These are phyloP conservation scores for Fraxinus americana DNA, from an alignment of 257 asterid genomes.

Conservation along the genomic window DNA sequence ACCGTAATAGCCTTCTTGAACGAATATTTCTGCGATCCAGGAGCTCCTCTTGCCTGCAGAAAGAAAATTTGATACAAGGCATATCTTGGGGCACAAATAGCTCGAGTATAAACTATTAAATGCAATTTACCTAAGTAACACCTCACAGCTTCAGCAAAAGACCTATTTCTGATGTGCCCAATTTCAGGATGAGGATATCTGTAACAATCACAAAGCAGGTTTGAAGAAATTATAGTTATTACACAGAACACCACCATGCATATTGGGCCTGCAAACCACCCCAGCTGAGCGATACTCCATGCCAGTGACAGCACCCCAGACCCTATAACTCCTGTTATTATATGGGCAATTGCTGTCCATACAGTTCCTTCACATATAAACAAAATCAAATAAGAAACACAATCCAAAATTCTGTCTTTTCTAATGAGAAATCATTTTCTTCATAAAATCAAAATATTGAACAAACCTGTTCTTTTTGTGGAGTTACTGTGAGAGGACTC, in stretches of 20 bases:
- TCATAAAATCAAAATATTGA: background rate
- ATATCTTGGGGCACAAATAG: background rate
- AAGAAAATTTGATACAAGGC: background rate
- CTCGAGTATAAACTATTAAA: background rate
- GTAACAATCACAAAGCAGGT: slow-evolving; percentile 59
- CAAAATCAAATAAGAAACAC: slow-evolving; percentile 9
- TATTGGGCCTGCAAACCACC: slow-evolving; percentile 62
- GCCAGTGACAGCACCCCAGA: slow-evolving; percentile 64
- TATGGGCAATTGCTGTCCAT: slow-evolving; percentile 57
- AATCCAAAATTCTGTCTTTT: background rate
- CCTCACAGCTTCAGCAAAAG: slow-evolving; percentile 56
- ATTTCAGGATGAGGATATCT: slow-evolving; percentile 52
- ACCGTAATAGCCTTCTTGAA: slow-evolving; percentile 62
- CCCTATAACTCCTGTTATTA: slow-evolving; percentile 65
- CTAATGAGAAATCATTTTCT: slow-evolving; percentile 1
- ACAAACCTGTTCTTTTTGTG: background rate
- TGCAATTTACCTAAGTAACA: slow-evolving; percentile 46
- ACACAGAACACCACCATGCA: slow-evolving; percentile 41
- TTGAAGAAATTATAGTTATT: slow-evolving; percentile 48
- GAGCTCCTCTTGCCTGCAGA: slow-evolving; percentile 50
- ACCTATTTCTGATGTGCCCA: slow-evolving; percentile 53
- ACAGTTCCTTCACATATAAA: slow-evolving; percentile 46
- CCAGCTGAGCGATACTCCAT: slow-evolving; percentile 69
- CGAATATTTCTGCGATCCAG: slow-evolving; percentile 50
- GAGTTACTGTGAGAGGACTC: background rate